Evolutionary conservation across 768 basidiomycete species (phyloP).

Genomic region (Pholiota conissans): DNA sequence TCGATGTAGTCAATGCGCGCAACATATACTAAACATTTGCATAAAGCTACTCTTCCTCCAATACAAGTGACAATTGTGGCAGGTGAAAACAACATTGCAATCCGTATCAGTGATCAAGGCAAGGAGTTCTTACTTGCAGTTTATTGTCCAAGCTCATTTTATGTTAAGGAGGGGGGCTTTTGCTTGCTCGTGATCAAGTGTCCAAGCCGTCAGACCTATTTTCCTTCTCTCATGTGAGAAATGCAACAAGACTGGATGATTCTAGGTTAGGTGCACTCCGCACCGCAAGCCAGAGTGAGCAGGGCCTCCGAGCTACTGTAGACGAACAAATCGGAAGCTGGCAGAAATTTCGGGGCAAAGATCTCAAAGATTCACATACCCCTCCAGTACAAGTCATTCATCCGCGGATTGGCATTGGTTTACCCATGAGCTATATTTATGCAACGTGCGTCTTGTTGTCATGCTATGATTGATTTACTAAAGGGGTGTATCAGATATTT

Average conservation of each 20-base stretch:
- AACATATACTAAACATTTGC: slow-evolving; percentile 51
- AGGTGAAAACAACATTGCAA: slow-evolving; percentile 68
- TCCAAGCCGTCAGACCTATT: slow-evolving; percentile 75
- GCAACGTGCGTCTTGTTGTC: slow-evolving; percentile 56
- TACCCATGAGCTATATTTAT: slow-evolving; percentile 90
- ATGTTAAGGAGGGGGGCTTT: slow-evolving; percentile 68
- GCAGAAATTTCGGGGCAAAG: slow-evolving; percentile 30
- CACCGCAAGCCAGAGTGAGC: slow-evolving; percentile 54
- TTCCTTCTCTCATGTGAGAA: slow-evolving; percentile 86
- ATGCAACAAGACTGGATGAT: slow-evolving; percentile 66
- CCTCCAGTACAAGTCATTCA: slow-evolving; percentile 48
- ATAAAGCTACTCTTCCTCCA: slow-evolving; percentile 47
- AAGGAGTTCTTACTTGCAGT: neutral
- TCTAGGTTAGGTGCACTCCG: slow-evolving; percentile 70
- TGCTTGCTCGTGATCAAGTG: slow-evolving; percentile 44
- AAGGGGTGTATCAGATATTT: slow-evolving; percentile 57
- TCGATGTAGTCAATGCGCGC: slow-evolving; percentile 66
- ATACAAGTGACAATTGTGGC: slow-evolving; percentile 77
- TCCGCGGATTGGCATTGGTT: slow-evolving; percentile 74
- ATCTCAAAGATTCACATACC: slow-evolving; percentile 38
- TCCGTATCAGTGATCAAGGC: slow-evolving; percentile 94
- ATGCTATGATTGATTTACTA: neutral
- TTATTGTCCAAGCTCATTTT: slow-evolving; percentile 11
- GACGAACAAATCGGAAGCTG: slow-evolving; percentile 69
- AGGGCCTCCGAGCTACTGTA: slow-evolving; percentile 75